Conservation (phyloP, 768 basidiomycete species). For the Suillus cothurnatus region DNA sequence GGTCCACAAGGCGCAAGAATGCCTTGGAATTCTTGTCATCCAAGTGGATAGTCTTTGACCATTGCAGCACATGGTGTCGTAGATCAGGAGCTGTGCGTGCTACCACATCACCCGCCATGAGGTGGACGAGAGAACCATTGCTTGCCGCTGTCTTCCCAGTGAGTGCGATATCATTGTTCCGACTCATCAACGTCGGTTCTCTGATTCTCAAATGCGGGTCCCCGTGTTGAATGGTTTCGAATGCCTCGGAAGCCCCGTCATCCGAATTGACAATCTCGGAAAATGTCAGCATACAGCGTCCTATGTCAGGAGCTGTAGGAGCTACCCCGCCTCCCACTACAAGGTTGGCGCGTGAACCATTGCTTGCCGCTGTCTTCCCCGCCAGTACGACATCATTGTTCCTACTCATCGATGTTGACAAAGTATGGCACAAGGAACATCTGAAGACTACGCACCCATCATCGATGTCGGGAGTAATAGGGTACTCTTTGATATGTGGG, state of each 20-base stretch:
- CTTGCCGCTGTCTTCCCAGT: conserved; percentile 42
- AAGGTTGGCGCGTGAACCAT: conserved; percentile 37
- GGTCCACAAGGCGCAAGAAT: not conserved
- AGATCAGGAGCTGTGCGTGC: conserved; percentile 23
- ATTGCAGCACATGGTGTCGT: conserved; percentile 32
- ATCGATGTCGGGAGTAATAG: not conserved
- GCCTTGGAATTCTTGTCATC: conserved; percentile 3
- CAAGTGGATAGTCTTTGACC: conserved; percentile 28
- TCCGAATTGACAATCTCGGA: conserved; percentile 30
- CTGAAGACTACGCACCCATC: not conserved
- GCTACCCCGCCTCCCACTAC: conserved; percentile 30
- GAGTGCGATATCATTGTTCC: conserved; percentile 29
- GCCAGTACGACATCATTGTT: conserved; percentile 34
- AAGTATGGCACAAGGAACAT: conserved; percentile 26
- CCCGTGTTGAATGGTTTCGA: conserved; percentile 27
- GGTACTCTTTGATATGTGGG: conserved; percentile 22
- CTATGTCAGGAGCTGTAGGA: conserved; percentile 19
- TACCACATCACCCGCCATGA: conserved; percentile 36
- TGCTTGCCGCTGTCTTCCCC: conserved; percentile 39
- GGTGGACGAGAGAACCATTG: conserved; percentile 37
- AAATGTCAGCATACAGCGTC: conserved; percentile 31
- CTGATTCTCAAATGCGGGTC: conserved; percentile 23
- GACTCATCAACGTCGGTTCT: not conserved
- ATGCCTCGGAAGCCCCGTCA: conserved; percentile 20
- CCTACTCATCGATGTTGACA: not conserved